Conservation (phyloP, 257 asterid genomes). For the Nicotiana obtusifolia region DNA sequence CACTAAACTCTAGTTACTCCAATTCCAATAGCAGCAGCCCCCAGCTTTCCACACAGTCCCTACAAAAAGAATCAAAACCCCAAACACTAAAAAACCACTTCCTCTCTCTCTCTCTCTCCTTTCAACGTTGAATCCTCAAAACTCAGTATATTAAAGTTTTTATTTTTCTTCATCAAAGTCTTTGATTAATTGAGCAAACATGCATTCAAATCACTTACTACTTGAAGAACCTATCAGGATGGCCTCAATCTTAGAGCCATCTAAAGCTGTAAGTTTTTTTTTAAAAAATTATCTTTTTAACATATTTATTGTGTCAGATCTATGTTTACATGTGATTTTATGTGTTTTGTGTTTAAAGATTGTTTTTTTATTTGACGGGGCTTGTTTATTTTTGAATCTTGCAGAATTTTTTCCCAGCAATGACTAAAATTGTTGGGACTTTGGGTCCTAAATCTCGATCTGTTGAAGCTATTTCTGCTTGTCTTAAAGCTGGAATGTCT, state of each 20-base stretch:
- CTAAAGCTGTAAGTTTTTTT: constrained; percentile 51
- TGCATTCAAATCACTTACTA: constrained; percentile 77
- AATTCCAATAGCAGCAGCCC: background rate
- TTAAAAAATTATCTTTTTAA: background rate
- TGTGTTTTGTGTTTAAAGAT: background rate
- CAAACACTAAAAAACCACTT: background rate
- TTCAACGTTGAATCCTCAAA: too few species aligned
- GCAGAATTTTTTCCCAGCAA: constrained; percentile 77
- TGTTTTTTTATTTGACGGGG: background rate
- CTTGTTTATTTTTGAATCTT: constrained; percentile 8
- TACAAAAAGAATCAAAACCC: constrained; percentile 3
- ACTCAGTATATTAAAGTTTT: background rate
- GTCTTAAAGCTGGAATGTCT: constrained; percentile 90
- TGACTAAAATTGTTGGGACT: constrained; percentile 94
- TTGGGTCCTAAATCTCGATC: constrained; percentile 77
- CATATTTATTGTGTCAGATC: background rate
- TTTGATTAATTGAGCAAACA: constrained; percentile 13
- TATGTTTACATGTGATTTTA: background rate
- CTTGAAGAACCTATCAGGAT: constrained; percentile 91
- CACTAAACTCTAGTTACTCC: background rate
- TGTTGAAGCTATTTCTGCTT: constrained; percentile 65
- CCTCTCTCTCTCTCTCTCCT: background rate
- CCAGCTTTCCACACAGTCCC: background rate
- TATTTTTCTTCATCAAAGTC: background rate
- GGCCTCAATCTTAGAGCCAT: constrained; percentile 92